Evolutionary conservation across 805 yeast genomes (phyloP), one percentile per base, ranked within the genome.

Genomic region (Yarrowia deformans): DNA sequence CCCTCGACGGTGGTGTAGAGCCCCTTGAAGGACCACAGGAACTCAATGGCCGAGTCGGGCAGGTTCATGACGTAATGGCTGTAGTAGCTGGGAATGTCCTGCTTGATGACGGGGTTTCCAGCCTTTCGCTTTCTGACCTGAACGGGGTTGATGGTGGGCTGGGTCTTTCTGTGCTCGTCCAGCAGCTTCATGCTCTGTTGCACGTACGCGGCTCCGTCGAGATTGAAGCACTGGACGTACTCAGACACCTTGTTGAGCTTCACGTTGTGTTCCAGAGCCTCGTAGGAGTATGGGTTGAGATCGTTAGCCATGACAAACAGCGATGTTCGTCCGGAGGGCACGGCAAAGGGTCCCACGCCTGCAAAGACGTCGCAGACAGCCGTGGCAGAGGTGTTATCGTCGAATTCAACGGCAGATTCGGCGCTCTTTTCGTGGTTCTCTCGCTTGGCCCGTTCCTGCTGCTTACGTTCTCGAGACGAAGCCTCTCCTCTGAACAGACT

Each of bases 271-370:
- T 80, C 77, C 80, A 95, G 83, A 74, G 90, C 89, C 72, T 86
- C 85, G 78, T 81, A 90, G 70, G 97, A 88, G 70, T 89, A 90
- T 0, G 98, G 98, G 75, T 95, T 95, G 77, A 95, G 82, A 77
- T 95, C 99, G 77, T 93, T 95, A 12, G 98, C 97, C 73, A 95
- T 82, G 0, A 91, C 97, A 67, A 93, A 77, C 12, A 88, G 90
- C 16, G 85, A 84, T 71, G 89, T 91, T 77, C 90, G 92, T 14
- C 93, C 98, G 0, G 98, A 97, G 0, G 99, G 99, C 0, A 95
- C 87, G 1, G 97, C 94, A 81, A 96, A 95, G 5, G 99, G 99
- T 0, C 99, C 99, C 1, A 95, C 98, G 58, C 99, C 99, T 0
- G 97, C 98, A 87, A 96, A 91, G 0, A 93, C 98, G 80, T 95